Evolutionary conservation across 495 filamentous ascomycete genomes (phyloP).

Genomic region (Annulohypoxylon moriforme): DNA sequence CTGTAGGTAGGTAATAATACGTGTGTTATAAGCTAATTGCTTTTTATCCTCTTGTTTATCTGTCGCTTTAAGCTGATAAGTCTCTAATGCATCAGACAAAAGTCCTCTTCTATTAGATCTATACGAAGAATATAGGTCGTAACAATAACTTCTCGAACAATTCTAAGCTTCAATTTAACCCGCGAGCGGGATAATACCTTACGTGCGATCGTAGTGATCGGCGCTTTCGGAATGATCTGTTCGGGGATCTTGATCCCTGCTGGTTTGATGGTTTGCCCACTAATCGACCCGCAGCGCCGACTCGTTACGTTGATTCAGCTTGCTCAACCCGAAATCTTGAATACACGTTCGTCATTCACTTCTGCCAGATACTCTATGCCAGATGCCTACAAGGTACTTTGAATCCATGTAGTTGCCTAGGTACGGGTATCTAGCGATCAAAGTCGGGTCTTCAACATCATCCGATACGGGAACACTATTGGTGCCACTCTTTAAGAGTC

Average conservation of each 20-base stretch:
- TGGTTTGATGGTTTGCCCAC: constrained; percentile 5
- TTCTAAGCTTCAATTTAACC: constrained; percentile 1
- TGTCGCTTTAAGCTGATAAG: neutral
- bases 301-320: constrained; percentile 8
- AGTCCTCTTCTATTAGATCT: neutral
- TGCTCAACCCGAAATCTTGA: constrained; percentile 19
- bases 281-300: neutral
- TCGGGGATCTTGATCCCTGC: constrained; percentile 19
- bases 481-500: constrained; percentile 6
- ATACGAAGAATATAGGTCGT: neutral
- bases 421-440: constrained; percentile 11
- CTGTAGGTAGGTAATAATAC: neutral
- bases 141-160: constrained; percentile 7
- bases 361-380: neutral
- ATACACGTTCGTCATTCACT: neutral
- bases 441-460: constrained; percentile 44
- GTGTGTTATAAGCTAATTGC: neutral
- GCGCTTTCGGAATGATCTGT: constrained; percentile 25
- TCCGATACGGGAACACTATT: constrained; percentile 35
- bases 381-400: constrained; percentile 8
- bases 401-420: constrained; percentile 9
- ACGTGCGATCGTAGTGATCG: constrained; percentile 25
- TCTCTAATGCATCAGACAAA: neutral
- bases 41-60: neutral
- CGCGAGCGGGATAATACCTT: neutral